Evolutionary conservation across 257 asterid species (phyloP).

Genomic region (Nicotiana knightiana): DNA sequence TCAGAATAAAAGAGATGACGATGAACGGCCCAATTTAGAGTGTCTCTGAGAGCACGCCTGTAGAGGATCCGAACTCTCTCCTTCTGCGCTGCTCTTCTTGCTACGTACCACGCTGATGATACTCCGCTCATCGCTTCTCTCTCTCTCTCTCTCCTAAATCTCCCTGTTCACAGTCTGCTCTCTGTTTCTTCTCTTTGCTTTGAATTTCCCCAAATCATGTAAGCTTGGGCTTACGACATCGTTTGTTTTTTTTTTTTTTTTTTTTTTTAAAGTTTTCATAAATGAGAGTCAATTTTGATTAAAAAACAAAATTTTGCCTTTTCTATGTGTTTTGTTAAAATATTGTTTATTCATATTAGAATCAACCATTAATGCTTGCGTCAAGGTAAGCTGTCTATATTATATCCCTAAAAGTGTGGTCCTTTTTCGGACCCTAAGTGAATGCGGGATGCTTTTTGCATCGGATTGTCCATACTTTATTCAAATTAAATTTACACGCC

Average conservation of each 20-base stretch:
- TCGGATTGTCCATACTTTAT: accelerated
- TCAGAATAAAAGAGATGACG: constrained; percentile 92
- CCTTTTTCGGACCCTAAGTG: accelerated
- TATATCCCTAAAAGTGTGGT: too few relatives aligned
- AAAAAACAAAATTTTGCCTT: too few relatives aligned
- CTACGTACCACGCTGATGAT: constrained; percentile 58
- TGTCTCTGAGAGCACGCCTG: constrained; percentile 32
- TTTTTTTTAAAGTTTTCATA: too few relatives aligned
- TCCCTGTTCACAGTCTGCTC: background rate
- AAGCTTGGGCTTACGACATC: background rate
- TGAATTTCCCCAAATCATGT: background rate
- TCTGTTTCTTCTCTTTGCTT: constrained; percentile 10
- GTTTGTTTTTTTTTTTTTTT: background rate
- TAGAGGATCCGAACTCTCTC: constrained; percentile 92
- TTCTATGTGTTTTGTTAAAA: too few relatives aligned
- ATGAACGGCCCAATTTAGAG: constrained; percentile 45
- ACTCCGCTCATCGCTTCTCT: constrained; percentile 41
- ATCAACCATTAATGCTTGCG: too few relatives aligned
- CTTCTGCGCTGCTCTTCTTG: constrained; percentile 90
- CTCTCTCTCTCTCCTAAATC: background rate
- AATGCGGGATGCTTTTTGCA: too few relatives aligned
- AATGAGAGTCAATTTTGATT: too few relatives aligned
- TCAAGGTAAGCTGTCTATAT: too few relatives aligned
- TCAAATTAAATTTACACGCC: too few relatives aligned
- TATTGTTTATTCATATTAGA: too few relatives aligned